Evolutionary conservation across 164 flowering plant genomes (phyloP), one percentile per base, ranked within the genome.

Genomic region (Stephania yunnanensis): DNA sequence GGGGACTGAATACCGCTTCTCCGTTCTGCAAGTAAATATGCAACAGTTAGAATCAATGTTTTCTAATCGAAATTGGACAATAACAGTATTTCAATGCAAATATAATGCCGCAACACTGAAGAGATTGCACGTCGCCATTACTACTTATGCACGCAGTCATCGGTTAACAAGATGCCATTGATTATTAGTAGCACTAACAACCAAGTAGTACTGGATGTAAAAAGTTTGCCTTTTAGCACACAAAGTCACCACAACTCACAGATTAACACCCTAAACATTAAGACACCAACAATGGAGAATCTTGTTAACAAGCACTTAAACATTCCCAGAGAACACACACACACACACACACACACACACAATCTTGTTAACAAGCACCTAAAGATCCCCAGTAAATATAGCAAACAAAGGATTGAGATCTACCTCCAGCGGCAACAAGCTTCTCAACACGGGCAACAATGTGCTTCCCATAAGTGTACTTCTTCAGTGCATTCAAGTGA

Each of bases 391-490:
- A 0, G 55, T 50, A 50, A 50, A 50, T 11, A 50, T 50, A 36
- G 55, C 55, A 50, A 50, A 11, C 68, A 22, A 30, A 65, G 6
- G 67, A 73, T 15, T 46, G 66, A 64, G 15, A 50, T 50, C 55
- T 87, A 90, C 98, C 98, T 74, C 97, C 98, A 78, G 98, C 94
- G 10, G 95, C 92, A 83, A 94, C 98, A 79, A 94, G 95, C 86
- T 94, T 94, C 87, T 94, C 95, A 77, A 94, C 98, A 75, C 95
- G 98, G 1, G 97, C 98, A 80, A 94, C 97, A 75, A 92, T 94
- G 76, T 94, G 98, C 85, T 94, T 94, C 80, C 98, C 97, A 65
- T 94, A 94, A 61, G 97, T 94, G 79, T 88, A 92, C 85, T 92
- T 94, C 84, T 94, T 94, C 81, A 94, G 83, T 7, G 95, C 93